Conservation (phyloP, 441 rosid species). For the Populus hybrid region DNA sequence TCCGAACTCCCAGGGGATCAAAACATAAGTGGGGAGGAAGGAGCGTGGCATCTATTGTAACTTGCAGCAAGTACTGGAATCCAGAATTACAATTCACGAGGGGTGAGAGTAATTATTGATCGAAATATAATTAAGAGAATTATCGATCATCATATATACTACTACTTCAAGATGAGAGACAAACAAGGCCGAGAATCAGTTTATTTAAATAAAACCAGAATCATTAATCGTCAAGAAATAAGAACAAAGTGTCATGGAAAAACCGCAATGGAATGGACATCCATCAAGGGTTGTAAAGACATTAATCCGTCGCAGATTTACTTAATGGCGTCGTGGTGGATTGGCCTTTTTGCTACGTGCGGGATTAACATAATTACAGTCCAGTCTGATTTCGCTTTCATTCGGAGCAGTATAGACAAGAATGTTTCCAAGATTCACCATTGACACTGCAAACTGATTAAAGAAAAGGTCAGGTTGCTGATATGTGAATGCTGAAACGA, state of each 20-base stretch:
- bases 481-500: constrained; percentile 29
- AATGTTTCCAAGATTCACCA: constrained; percentile 51
- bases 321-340: background rate
- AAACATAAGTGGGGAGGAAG: too few relatives aligned
- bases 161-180: background rate
- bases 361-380: constrained; percentile 32
- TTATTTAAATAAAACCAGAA: background rate
- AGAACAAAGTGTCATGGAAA: background rate
- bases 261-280: too few relatives aligned
- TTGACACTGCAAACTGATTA: constrained; percentile 43
- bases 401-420: constrained; percentile 18
- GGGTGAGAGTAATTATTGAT: background rate
- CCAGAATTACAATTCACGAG: too few relatives aligned
- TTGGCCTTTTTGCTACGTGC: background rate
- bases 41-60: too few relatives aligned
- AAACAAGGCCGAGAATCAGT: background rate
- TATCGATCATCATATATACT: background rate
- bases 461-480: constrained; percentile 30
- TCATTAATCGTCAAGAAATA: background rate
- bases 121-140: background rate
- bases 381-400: constrained; percentile 38
- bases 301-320: too few relatives aligned
- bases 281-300: too few relatives aligned
- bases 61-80: too few relatives aligned
- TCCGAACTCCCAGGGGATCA: background rate